These are phyloP conservation scores for Boletus barrowsii DNA, from an alignment of 768 basidiomycete genomes.

Conservation along the genomic window DNA sequence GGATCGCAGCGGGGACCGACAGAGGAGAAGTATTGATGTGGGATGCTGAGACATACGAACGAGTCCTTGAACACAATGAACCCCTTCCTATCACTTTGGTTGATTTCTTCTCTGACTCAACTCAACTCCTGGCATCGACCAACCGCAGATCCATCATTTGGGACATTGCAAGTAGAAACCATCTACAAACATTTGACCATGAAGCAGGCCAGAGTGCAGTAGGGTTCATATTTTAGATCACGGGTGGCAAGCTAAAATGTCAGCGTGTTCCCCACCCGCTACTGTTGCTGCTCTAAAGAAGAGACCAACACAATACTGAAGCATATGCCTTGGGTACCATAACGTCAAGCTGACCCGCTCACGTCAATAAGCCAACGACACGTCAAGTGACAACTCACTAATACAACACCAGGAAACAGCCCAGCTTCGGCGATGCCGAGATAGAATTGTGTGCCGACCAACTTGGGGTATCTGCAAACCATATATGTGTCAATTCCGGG, in stretches of 20 bases:
- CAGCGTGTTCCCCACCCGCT: slow-evolving; percentile 35
- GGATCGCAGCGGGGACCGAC: too few relatives aligned
- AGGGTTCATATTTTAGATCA: too few relatives aligned
- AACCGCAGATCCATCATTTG: too few relatives aligned
- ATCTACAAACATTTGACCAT: too few relatives aligned
- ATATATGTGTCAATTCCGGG: not conserved
- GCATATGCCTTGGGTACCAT: slow-evolving; percentile 65
- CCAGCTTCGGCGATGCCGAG: slow-evolving; percentile 70
- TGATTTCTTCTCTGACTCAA: too few relatives aligned
- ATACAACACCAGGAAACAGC: slow-evolving; percentile 69
- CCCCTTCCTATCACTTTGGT: too few relatives aligned
- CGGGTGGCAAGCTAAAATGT: not conserved
- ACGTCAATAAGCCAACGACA: not conserved
- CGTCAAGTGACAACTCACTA: slow-evolving; percentile 43
- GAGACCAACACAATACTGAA: slow-evolving; percentile 57
- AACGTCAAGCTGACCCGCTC: slow-evolving; percentile 45
- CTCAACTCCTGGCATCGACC: too few relatives aligned
- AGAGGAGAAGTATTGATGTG: too few relatives aligned
- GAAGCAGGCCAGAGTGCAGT: too few relatives aligned
- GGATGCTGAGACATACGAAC: too few relatives aligned
- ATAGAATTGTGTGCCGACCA: slow-evolving; percentile 55
- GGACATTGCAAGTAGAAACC: too few relatives aligned
- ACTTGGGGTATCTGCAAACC: slow-evolving; percentile 52
- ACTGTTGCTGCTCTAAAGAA: slow-evolving; percentile 67
- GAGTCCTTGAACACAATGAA: too few relatives aligned